Conservation (phyloP, 306 rosid genomes). For the Glycine soja region DNA sequence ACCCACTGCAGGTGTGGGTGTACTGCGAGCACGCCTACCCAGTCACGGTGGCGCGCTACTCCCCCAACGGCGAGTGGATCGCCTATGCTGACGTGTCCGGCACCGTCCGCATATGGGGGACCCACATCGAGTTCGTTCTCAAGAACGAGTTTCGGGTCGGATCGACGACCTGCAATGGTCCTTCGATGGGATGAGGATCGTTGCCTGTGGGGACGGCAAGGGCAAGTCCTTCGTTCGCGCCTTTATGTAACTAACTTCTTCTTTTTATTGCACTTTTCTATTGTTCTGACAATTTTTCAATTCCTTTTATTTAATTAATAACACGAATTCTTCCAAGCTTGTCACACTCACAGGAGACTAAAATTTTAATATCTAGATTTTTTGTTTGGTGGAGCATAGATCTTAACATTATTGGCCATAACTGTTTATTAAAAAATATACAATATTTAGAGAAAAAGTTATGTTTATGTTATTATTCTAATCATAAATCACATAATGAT, state of each 20-base stretch:
- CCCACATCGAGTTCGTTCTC: slow-evolving; percentile 74
- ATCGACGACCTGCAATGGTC: slow-evolving; percentile 98
- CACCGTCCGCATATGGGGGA: slow-evolving; percentile 85
- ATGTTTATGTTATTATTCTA: no score
- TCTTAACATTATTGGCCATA: background rate
- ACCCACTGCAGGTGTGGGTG: slow-evolving; percentile 78
- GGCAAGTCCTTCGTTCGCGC: slow-evolving; percentile 98
- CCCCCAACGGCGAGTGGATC: slow-evolving; percentile 98
- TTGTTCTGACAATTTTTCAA: background rate
- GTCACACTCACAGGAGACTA: background rate
- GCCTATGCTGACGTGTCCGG: slow-evolving; percentile 96
- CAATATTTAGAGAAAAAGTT: no score
- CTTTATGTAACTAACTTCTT: slow-evolving; percentile 71
- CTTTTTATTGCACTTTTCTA: background rate
- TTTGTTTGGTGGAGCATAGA: background rate
- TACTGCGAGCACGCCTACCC: slow-evolving; percentile 92
- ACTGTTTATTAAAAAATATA: no score
- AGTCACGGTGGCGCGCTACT: slow-evolving; percentile 84
- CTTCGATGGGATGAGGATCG: slow-evolving; percentile 80
- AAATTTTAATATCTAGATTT: background rate
- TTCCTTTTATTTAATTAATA: background rate
- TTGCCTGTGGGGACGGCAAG: slow-evolving; percentile 91
- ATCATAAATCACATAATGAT: no score
- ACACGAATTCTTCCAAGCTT: background rate
- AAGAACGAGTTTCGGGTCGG: slow-evolving; percentile 91